Percentiles rank a stretch among this genome's conserved stretches.
Evolutionary conservation across 2,329 filamentous ascomycete species (phyloP).

Genomic region (Aspergillus puulaauensis): DNA sequence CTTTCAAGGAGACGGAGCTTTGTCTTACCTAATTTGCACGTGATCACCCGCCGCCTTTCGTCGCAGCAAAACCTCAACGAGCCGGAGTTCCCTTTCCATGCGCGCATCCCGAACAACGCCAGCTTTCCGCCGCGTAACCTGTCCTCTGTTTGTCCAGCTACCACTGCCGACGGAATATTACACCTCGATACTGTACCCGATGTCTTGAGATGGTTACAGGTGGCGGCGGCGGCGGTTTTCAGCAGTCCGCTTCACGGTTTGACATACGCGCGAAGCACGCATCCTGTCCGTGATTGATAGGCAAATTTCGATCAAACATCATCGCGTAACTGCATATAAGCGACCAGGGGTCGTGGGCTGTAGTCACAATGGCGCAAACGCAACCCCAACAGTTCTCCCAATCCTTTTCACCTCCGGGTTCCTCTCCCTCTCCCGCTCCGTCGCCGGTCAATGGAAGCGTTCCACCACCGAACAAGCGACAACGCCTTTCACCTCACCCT

Average conservation of each 20-base stretch:
- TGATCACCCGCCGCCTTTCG: slow-evolving; percentile 5
- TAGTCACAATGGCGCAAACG: slow-evolving; percentile 56
- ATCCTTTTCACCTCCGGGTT: slow-evolving; percentile 63
- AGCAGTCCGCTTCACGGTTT: slow-evolving; percentile 40
- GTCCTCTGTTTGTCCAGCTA: slow-evolving; percentile 3
- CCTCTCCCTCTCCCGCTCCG: slow-evolving; percentile 60
- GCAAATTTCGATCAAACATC: slow-evolving; percentile 22
- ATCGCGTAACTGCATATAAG: slow-evolving; percentile 10
- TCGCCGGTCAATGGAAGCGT: slow-evolving; percentile 51
- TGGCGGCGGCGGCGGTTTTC: slow-evolving; percentile 35
- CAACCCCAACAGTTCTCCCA: slow-evolving; percentile 54
- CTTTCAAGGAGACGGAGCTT: slow-evolving; percentile 2
- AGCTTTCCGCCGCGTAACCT: slow-evolving; percentile 17
- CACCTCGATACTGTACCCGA: slow-evolving; percentile 20
- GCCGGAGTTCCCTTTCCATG: slow-evolving; percentile 23
- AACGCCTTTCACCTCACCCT: slow-evolving; percentile 67
- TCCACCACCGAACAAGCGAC: slow-evolving; percentile 72
- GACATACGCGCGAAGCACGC: slow-evolving; percentile 31
- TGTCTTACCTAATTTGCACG: slow-evolving; percentile 19
- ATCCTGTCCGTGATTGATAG: slow-evolving; percentile 20
- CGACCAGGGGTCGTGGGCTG: neutral
- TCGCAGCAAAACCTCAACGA: slow-evolving; percentile 23
- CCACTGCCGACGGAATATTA: neutral
- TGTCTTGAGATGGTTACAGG: slow-evolving; percentile 39
- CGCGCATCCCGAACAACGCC: slow-evolving; percentile 15